phyloP scores from a whole-genome alignment of 768 basidiomycete genomes.

The Hirschioporus abietinus region DNA sequence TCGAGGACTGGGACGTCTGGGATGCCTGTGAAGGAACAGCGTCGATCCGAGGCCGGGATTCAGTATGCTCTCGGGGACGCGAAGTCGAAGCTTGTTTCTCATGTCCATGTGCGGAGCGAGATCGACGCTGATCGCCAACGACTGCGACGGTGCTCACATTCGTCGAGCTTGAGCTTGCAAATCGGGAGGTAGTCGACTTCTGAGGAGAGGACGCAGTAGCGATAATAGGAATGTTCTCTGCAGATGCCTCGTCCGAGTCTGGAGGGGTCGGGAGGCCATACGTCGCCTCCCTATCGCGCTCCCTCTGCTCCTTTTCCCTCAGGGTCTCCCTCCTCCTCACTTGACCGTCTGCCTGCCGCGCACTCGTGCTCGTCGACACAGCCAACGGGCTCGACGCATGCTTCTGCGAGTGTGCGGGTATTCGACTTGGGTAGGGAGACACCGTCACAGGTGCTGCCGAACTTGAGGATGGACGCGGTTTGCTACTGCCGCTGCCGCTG shows the following conservation, averaged over 20 bases:
- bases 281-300: not conserved
- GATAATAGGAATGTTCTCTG: not conserved
- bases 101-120: not conserved
- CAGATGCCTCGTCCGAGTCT: conserved; percentile 23
- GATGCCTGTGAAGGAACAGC: not conserved
- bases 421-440: not conserved
- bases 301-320: not conserved
- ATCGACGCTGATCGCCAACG: not conserved
- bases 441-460: not conserved
- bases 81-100: not conserved
- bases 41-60: not conserved
- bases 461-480: not conserved
- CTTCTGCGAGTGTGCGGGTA: not conserved
- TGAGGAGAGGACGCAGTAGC: not conserved
- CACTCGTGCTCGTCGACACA: not conserved
- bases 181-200: not conserved
- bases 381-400: not conserved
- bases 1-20: not conserved
- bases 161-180: not conserved
- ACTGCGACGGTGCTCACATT: not conserved
- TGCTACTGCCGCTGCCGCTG: not conserved
- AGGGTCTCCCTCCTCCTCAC: not conserved
- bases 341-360: not conserved
- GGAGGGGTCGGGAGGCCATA: conserved; percentile 25
- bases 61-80: not conserved